Evolutionary conservation across 192 early-diverging fungal species (phyloP).

Genomic region (Coemansia sp.): DNA sequence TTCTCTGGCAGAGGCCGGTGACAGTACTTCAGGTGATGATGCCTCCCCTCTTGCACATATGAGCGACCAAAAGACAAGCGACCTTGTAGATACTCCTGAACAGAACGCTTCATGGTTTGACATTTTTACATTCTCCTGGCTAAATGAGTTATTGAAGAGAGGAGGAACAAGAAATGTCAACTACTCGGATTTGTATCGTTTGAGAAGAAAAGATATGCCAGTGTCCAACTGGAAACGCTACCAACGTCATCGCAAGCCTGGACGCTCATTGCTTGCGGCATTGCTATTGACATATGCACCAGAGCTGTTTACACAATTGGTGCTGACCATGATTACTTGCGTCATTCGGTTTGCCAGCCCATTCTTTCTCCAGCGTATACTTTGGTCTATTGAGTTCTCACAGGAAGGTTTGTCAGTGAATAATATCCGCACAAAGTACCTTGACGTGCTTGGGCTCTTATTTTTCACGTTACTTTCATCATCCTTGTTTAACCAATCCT

Average conservation of each 20-base stretch:
- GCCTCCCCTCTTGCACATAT: slow-evolving; percentile 30
- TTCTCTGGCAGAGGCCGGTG: not conserved
- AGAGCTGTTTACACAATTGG: slow-evolving; percentile 43
- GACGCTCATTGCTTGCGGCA: slow-evolving; percentile 32
- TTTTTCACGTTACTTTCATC: slow-evolving; percentile 31
- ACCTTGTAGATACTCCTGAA: too few species aligned
- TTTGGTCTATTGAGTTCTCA: slow-evolving; percentile 56
- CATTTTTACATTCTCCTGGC: too few species aligned
- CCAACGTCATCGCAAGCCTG: not conserved
- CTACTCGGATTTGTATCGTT: too few species aligned
- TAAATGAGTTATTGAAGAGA: too few species aligned
- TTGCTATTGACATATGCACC: slow-evolving; percentile 35
- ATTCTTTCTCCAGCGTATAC: slow-evolving; percentile 59
- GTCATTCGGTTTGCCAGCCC: slow-evolving; percentile 52
- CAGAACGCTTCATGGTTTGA: too few species aligned
- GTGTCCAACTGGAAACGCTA: too few species aligned
- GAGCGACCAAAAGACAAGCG: not conserved
- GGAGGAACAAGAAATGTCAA: too few species aligned
- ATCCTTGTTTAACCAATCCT: slow-evolving; percentile 49
- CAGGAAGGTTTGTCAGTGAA: slow-evolving; percentile 8
- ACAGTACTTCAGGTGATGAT: not conserved
- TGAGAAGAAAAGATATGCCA: too few species aligned
- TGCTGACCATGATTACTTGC: slow-evolving; percentile 27
- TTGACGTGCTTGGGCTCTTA: slow-evolving; percentile 64
- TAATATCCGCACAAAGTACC: slow-evolving; percentile 39